phyloP scores from a whole-genome alignment of 2,329 filamentous ascomycete species.

The Ilyonectria mors-panacis region DNA sequence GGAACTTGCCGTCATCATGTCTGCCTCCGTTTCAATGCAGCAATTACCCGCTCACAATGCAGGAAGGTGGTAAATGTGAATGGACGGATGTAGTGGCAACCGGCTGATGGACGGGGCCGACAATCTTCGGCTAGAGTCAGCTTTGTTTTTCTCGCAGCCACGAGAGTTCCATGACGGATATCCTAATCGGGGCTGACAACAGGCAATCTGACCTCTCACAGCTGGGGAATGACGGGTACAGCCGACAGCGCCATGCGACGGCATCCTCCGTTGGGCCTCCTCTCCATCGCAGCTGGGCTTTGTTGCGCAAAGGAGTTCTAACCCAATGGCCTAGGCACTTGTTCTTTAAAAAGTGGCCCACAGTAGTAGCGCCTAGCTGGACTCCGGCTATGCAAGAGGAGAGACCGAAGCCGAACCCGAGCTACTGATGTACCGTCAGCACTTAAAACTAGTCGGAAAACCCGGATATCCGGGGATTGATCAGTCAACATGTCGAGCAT shows the following conservation, averaged over 20 bases:
- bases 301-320: slow-evolving; percentile 33
- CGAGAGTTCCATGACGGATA: slow-evolving; percentile 9
- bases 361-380: neutral
- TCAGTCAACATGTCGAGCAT: slow-evolving; percentile 3
- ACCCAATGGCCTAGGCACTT: slow-evolving; percentile 26
- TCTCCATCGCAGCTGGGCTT: slow-evolving; percentile 24
- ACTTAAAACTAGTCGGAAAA: slow-evolving; percentile 24
- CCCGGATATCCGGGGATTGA: slow-evolving; percentile 23
- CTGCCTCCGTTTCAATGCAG: neutral
- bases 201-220: slow-evolving; percentile 32
- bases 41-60: neutral
- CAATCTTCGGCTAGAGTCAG: slow-evolving; percentile 35
- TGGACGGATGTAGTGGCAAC: neutral
- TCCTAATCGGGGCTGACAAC: slow-evolving; percentile 26
- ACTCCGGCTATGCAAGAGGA: slow-evolving; percentile 24
- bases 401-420: slow-evolving; percentile 31
- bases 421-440: slow-evolving; percentile 13
- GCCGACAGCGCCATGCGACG: slow-evolving; percentile 10
- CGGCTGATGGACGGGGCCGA: slow-evolving; percentile 34
- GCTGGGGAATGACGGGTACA: slow-evolving; percentile 38
- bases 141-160: slow-evolving; percentile 4
- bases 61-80: slow-evolving; percentile 1
- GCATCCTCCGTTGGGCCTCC: slow-evolving; percentile 13
- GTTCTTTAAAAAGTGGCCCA: slow-evolving; percentile 32
- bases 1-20: neutral